Percentiles rank a stretch among this genome's conserved stretches.
Evolutionary conservation across 78 protist genomes (phyloP).

Genomic region (Chrysochromulina tobinii): DNA sequence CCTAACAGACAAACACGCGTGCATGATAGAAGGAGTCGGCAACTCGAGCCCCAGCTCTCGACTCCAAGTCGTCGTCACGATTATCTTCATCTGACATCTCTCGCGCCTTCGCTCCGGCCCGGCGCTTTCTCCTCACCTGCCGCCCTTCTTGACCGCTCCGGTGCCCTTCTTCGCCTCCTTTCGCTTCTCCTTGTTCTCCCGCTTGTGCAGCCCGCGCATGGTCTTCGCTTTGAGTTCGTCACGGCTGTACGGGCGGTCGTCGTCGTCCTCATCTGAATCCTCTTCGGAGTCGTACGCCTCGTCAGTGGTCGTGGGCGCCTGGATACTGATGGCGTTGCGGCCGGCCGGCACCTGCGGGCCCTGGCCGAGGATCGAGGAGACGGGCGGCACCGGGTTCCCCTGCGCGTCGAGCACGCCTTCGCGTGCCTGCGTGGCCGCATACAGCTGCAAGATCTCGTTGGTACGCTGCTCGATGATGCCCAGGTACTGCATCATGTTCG

Average conservation of each 20-base stretch:
- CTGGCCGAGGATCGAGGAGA: not conserved
- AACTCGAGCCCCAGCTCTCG: too few relatives aligned
- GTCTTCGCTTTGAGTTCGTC: conserved; percentile 42
- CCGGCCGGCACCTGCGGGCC: not conserved
- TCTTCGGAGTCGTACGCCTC: not conserved
- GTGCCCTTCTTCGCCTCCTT: not conserved
- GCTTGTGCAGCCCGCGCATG: conserved; percentile 17
- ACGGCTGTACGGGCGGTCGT: conserved; percentile 29
- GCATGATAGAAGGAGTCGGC: too few relatives aligned
- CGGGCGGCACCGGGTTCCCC: not conserved
- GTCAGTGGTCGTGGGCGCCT: conserved; percentile 20
- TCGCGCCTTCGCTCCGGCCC: too few relatives aligned
- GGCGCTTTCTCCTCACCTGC: too few relatives aligned
- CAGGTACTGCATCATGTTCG: conserved; percentile 50
- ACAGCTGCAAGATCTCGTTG: conserved; percentile 36
- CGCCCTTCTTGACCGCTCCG: not conserved
- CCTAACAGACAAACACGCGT: too few relatives aligned
- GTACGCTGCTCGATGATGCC: conserved; percentile 50
- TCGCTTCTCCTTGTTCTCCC: not conserved
- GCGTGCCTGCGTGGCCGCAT: not conserved
- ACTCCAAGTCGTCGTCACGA: too few relatives aligned
- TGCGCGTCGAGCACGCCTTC: not conserved
- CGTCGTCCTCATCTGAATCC: conserved; percentile 47
- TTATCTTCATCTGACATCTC: too few relatives aligned
- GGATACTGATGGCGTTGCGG: not conserved